Evolutionary conservation across 176 grass and related monocot genomes (phyloP).

Genomic region (Phragmites australis): DNA sequence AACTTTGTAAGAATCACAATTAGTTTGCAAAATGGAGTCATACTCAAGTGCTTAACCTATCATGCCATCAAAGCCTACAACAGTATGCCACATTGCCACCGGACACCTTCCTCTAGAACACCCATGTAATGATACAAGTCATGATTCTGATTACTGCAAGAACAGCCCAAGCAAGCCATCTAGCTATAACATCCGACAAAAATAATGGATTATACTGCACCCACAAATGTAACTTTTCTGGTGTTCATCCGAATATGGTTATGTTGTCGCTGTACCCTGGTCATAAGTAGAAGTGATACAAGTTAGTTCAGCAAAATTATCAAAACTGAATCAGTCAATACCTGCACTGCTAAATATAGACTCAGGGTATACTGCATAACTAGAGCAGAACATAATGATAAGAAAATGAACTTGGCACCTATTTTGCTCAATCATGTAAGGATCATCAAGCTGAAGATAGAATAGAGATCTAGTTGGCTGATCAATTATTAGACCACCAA

Average conservation of each 20-base stretch:
- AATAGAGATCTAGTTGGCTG: constrained; percentile 38
- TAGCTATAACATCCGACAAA: not conserved
- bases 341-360: not conserved
- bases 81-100: too few species aligned
- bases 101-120: not conserved
- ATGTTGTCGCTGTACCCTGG: not conserved
- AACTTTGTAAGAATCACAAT: not conserved
- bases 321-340: constrained; percentile 44
- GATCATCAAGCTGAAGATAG: constrained; percentile 39
- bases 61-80: not conserved
- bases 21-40: not conserved
- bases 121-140: not conserved
- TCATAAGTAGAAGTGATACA: not conserved
- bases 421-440: too few species aligned
- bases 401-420: too few species aligned
- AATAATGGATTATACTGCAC: not conserved
- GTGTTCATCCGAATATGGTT: not conserved
- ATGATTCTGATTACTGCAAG: not conserved
- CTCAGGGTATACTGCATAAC: not conserved
- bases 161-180: not conserved
- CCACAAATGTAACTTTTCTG: not conserved
- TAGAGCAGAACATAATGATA: constrained; percentile 25
- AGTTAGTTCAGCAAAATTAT: constrained; percentile 62
- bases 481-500: constrained; percentile 52
- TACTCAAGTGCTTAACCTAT: not conserved